Base-by-base conservation (phyloP, 2,329 filamentous ascomycete genomes). In the Ascochyta lentis region DNA sequence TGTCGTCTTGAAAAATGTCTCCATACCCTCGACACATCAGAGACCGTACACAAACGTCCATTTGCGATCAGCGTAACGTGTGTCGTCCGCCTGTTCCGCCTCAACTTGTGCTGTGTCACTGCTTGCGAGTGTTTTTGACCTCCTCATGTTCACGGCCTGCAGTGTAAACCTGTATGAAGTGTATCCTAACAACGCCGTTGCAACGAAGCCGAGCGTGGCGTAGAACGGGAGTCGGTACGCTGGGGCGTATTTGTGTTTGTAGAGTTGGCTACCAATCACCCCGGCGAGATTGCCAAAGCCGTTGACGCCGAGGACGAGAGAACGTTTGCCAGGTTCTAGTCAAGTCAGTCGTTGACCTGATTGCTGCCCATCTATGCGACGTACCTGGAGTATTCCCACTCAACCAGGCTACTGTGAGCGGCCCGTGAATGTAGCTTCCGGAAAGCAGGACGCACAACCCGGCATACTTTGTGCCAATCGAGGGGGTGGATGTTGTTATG, bases 381-480 rank as follows among this genome's bases (percentile, higher is more conserved):
- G 3, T 22, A 41, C 58, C 56, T 10, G 61, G 64, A 12, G 65
- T 71, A 33, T 68, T 68, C 0, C 59, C 67, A 29, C 60, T 66
- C 1, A 69, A 54, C 68, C 67, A 68, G 2, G 60, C 67, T 12
- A 63, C 51, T 3, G 66, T 69, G 3, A 70, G 55, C 4, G 65
- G 65, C 3, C 64, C 59, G 2, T 63, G 60, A 26, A 69, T 48
- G 40, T 68, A 69, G 38, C 59, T 68, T 10, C 66, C 65, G 7
- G 60, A 64, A 1, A 69, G 61, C 3, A 70, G 56, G 19, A 67
- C 60, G 42, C 65, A 67, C 1, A 67, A 52, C 2, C 63, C 65
- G 10, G 54, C 58, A 45, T 68, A 68, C 35, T 61, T 56, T 1
- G 39, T 41, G 6, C 26, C n/a, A 6, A 45, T 57, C 0, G 45